Evolutionary conservation across 192 early-diverging fungal genomes (phyloP), one percentile per base, ranked within the genome.

Genomic region (Dissophora globulifera): DNA sequence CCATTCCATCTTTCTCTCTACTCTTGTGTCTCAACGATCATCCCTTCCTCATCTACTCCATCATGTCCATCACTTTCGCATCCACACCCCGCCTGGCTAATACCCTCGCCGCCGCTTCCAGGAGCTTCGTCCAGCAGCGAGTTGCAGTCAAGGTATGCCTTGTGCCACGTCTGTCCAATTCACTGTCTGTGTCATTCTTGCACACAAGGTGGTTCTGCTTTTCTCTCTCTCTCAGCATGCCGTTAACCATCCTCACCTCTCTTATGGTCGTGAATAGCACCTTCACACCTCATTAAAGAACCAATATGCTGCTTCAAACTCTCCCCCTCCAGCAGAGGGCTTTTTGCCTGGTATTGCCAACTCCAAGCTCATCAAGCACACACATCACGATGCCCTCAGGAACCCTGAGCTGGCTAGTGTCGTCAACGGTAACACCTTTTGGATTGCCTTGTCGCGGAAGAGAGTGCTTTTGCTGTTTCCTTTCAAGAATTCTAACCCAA

Each of bases 261-360:
- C 32, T 10, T n/a, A 30, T 45, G n/a, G n/a, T n/a, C n/a, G n/a
- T n/a, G n/a, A n/a, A 30, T 49, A 70, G 61, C 69, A 57, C 67
- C 58, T 81, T 17, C 80, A 81, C 57, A 67, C 72, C n/a, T 59
- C 80, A 9, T 10, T 61, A 20, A 58, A 57, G 53, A 71, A 17
- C 50, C 58, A 62, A 23, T 60, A 71, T 52, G 57, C 67, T 12
- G 58, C 47, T 12, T 2, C 78, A 2, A 43, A 19, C 20, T 31
- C 81, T 23, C 84, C 86, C 11, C 86, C 85, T 46, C 93, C 96
- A 1, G 86, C 93, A 0, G 93, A 95, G 57, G 94, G 95, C 1
- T 89, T 92, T 59, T 78, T 89, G 72, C 86, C 89, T n/a, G 94
- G 95, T 32, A 89, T 98, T 29, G 87, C 85, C 12, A 83, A 87